A percentile compares a stretch with the other conserved stretches of the same genome.
These are phyloP conservation scores for Solanum verrucosum DNA, from an alignment of 257 asterid species.

Conservation along the genomic window DNA sequence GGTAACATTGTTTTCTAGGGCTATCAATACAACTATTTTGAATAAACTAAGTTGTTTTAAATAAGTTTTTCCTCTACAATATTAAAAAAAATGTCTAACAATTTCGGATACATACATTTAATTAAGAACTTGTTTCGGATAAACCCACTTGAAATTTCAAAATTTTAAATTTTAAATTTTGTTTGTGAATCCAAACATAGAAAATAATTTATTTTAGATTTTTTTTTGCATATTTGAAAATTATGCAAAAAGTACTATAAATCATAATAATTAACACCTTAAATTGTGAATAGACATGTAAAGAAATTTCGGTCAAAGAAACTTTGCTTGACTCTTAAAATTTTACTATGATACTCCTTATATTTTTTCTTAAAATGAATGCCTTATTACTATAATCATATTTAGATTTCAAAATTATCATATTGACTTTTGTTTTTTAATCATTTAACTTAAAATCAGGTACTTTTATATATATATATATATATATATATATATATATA, in stretches of 20 bases:
- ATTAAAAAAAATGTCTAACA: neutral
- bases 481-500: too few species aligned
- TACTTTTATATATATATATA: neutral
- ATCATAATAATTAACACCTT: too few species aligned
- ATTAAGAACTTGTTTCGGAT: neutral
- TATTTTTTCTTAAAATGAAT: too few species aligned
- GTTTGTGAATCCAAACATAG: neutral
- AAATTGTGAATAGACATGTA: too few species aligned
- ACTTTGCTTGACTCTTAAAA: neutral
- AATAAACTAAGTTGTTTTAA: neutral
- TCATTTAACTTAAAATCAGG: neutral
- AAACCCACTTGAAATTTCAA: neutral
- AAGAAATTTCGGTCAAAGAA: neutral
- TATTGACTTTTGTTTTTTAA: too few species aligned
- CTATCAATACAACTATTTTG: neutral
- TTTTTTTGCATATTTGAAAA: too few species aligned
- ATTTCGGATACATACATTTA: too few species aligned
- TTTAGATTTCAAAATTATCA: neutral
- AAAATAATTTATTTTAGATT: too few species aligned
- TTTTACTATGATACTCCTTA: neutral
- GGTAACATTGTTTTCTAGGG: neutral
- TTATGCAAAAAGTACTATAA: too few species aligned
- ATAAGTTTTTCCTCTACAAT: neutral
- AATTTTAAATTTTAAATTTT: too few species aligned
- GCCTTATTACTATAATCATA: neutral